phyloP scores from a whole-genome alignment of 768 basidiomycete genomes.

The Nidularia pulvinata region DNA sequence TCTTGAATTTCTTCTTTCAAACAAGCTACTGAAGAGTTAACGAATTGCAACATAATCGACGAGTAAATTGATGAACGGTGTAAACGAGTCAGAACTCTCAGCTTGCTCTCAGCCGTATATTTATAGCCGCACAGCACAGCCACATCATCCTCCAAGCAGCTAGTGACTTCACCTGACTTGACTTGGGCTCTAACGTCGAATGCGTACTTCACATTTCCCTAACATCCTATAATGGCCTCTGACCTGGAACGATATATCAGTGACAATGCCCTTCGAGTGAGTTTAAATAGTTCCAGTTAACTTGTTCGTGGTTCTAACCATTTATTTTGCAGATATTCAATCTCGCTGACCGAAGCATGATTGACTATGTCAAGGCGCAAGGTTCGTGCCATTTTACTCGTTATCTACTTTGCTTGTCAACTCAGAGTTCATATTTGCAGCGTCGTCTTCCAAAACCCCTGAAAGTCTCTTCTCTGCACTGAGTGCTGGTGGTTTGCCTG shows the following conservation, averaged over 20 bases:
- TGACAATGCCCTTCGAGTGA: conserved; percentile 73
- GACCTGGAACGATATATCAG: conserved; percentile 73
- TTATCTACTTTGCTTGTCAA: conserved; percentile 4
- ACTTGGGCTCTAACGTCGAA: not conserved
- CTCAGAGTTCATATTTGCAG: conserved; percentile 31
- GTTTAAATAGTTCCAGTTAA: no score
- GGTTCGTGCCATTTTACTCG: conserved; percentile 40
- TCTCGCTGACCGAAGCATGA: conserved; percentile 79
- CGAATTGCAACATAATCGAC: no score
- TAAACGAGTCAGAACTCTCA: no score
- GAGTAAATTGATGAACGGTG: no score
- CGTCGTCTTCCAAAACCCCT: conserved; percentile 82
- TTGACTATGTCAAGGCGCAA: conserved; percentile 87
- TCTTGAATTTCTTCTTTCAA: no score
- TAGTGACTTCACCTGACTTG: not conserved
- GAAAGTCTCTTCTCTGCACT: conserved; percentile 79
- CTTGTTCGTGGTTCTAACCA: conserved; percentile 1
- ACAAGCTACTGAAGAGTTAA: no score
- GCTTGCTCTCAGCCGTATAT: no score
- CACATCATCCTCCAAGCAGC: not conserved
- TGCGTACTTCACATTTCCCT: not conserved
- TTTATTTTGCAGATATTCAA: conserved; percentile 64
- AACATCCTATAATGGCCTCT: conserved; percentile 49
- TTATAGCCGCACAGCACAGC: no score
- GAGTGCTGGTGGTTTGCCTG: conserved; percentile 76